A percentile compares a stretch with the other conserved stretches of the same genome.
Evolutionary conservation across 1,284 basidiomycete species (phyloP).

Genomic region (Sporisorium graminicola): DNA sequence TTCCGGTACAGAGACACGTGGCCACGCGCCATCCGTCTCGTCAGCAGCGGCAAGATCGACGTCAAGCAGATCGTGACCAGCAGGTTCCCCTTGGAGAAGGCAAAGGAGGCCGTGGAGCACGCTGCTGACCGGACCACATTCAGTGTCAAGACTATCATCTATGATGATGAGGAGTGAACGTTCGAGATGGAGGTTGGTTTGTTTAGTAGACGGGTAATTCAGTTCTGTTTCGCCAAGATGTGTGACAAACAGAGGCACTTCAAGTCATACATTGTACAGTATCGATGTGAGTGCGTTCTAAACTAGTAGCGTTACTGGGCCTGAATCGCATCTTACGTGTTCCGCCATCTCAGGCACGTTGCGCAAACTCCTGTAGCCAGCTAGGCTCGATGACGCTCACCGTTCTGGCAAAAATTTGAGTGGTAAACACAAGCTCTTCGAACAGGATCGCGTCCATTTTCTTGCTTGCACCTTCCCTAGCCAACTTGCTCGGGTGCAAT

Average conservation of each 20-base stretch:
- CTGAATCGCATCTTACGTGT: neutral
- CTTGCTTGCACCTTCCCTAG: constrained; percentile 16
- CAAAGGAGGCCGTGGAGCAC: constrained; percentile 83
- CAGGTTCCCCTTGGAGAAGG: constrained; percentile 80
- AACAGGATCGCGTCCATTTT: constrained; percentile 60
- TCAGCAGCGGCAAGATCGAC: constrained; percentile 82
- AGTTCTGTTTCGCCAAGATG: no score
- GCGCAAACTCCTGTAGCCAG: constrained; percentile 57
- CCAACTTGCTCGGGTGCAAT: constrained; percentile 47
- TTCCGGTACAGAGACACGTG: constrained; percentile 74
- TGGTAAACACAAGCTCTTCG: constrained; percentile 68
- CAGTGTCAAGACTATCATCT: constrained; percentile 63
- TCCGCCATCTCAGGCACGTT: constrained; percentile 6
- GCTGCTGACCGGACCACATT: constrained; percentile 76
- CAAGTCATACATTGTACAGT: neutral
- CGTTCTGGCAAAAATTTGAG: constrained; percentile 62
- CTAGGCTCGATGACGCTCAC: constrained; percentile 62
- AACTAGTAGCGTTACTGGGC: neutral
- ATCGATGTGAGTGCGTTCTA: neutral
- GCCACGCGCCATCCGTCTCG: constrained; percentile 84
- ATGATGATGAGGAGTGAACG: constrained; percentile 47
- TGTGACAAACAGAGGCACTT: no score
- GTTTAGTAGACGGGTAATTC: neutral
- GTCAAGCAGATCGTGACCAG: constrained; percentile 90
- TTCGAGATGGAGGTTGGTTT: neutral